A percentile compares a stretch with the other conserved stretches of the same genome.
Conservation (phyloP, 2,329 filamentous ascomycete species). For the Incumbomyces delicatus region DNA sequence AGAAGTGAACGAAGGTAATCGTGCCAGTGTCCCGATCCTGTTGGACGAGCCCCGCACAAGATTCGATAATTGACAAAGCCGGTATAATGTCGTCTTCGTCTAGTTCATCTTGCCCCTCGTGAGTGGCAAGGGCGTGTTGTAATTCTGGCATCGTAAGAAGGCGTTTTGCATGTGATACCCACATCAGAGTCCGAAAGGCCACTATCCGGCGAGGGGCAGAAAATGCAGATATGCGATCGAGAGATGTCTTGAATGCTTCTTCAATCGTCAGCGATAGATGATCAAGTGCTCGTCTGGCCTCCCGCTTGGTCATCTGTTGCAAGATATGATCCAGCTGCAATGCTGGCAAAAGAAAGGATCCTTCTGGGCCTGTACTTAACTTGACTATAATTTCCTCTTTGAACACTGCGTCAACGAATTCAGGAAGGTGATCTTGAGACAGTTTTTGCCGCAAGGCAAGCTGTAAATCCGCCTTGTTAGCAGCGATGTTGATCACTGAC, state of each 20-base stretch:
- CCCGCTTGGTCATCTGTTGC: conserved; percentile 23
- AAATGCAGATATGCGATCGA: conserved; percentile 21
- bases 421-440: conserved; percentile 13
- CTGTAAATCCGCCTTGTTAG: conserved; percentile 17
- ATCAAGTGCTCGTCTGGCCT: conserved; percentile 22
- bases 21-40: conserved; percentile 24
- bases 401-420: conserved; percentile 21
- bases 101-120: conserved; percentile 16
- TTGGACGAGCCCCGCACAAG: conserved; percentile 27
- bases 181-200: conserved; percentile 23
- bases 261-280: conserved; percentile 20
- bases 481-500: conserved; percentile 12
- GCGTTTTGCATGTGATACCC: conserved; percentile 23
- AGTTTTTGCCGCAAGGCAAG: conserved; percentile 20
- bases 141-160: conserved; percentile 23
- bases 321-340: conserved; percentile 25
- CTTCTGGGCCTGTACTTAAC: conserved; percentile 20
- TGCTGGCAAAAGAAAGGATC: conserved; percentile 25
- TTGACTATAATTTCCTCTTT: conserved; percentile 19
- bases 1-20: conserved; percentile 28
- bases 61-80: conserved; percentile 18
- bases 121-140: conserved; percentile 25
- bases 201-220: conserved; percentile 19
- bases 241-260: conserved; percentile 23
- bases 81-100: conserved; percentile 23